Evolutionary conservation across 768 basidiomycete genomes (phyloP), one percentile per base, ranked within the genome.

Genomic region (Phallus indusiatus): DNA sequence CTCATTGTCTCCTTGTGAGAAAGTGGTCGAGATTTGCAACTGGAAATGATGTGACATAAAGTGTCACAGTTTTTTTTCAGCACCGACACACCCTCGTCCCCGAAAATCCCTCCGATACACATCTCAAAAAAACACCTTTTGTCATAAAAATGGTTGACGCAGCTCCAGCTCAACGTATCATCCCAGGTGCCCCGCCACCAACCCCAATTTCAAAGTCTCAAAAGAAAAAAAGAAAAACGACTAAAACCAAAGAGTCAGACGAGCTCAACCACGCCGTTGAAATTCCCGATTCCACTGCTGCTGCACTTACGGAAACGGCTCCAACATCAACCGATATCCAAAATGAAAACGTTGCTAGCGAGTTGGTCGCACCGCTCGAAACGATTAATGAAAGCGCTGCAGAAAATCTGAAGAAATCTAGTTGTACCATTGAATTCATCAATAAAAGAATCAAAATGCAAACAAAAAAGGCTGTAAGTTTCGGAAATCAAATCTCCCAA

Each of bases 391-490:
- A 78, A 42, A 58, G 68, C 52, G 61, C 65, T 60, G 61, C 53
- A 46, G 65, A 75, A 60, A 53, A 57, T 47, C 11, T 52, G 42
- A 64, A 63, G 34, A 88, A 84, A 68, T 72, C 69, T 17, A 88
- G 85, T 62, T 85, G 90, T 8, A 78, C 88, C 58, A 81, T 86
- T 54, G 90, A 94, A 50, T 79, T 94, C 62, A 73, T 94, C 62
- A 76, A 78, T 66, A 94, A 92, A 73, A 80, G 91, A 53, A 71
- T 90, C 67, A 88, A 90, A 63, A 76, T 80, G 42, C 78, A 89
- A 20, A 78, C 77, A 56, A 94, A 94, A 77, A 94, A 94, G 73
- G 88, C 93, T 62, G 91, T 90, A 68, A 64, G 82, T 74, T 73
- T 64, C 18, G 63, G 56, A 35, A 50, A 55, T 22, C 46, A 53